Base-by-base conservation (phyloP, 805 yeast species). In the Metschnikowia vanudenii region DNA sequence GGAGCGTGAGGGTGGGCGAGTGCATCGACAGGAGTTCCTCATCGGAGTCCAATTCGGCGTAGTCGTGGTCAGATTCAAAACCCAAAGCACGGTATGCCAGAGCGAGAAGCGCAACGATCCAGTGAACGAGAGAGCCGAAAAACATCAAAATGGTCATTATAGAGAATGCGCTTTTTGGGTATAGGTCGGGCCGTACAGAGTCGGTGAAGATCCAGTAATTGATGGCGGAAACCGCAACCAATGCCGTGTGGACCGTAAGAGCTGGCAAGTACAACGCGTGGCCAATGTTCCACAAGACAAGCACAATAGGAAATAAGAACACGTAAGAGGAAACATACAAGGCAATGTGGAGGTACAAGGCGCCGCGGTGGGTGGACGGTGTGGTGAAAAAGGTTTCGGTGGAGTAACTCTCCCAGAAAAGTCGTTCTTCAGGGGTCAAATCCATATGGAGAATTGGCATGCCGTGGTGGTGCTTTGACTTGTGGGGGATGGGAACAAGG, bases 331-430 rank as follows among this genome's bases (percentile, higher is more conserved):
- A 9, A 2, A 72, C 41, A 12, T 79, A 60, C 3, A 79, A 62
- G 2, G 62, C 54, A 9, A 81, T 66, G 58, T 90, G 97, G 34
- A 71, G 55, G 52, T 72, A 71, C 24, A 90, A 67, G 1, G 82
- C 75, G 12, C 71, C 48, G 46, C 80, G 76, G 53, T 75, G 74
- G 3, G 80, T 74, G 2, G 76, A 55, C 0, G 74, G 75, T 11
- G 78, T 59, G 7, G 79, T 81, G 67, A 88, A 81, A 62, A 76
- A 90, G 3, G 88, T 82, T 1, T 92, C 84, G 12, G 95, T 81
- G 59, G 86, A 81, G 65, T 90, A 91, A 20, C 65, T 61, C 40
- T 81, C 82, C 97, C 97, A 91, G 64, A 77, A 91, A 22, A 74
- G 61, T 45, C 81, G 69, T 63, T 90, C 96, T 37, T 81, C 85